Conservation (phyloP, 2,329 filamentous ascomycete genomes). For the Aspergillus pseudotamarii region DNA sequence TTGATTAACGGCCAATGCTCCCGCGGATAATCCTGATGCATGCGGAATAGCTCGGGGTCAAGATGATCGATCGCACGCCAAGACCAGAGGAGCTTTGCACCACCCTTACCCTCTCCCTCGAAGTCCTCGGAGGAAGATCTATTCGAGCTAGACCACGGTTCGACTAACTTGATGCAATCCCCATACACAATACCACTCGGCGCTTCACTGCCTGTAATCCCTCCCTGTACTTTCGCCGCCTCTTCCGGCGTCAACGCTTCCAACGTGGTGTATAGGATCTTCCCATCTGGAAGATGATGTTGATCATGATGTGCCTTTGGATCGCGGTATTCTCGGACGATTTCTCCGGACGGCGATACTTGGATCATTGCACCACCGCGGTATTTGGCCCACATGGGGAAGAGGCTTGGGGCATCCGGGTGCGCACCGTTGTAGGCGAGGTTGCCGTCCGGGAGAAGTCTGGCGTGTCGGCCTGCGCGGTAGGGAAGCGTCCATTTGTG, state of each 20-base stretch:
- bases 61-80: conserved; percentile 50
- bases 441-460: conserved; percentile 49
- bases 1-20: conserved; percentile 52
- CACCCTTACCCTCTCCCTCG: conserved; percentile 13
- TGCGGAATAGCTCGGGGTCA: conserved; percentile 40
- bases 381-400: conserved; percentile 52
- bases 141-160: conserved; percentile 26
- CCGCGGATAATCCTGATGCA: conserved; percentile 38
- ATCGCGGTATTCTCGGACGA: conserved; percentile 46
- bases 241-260: conserved; percentile 43
- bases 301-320: conserved; percentile 51
- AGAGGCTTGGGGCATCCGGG: conserved; percentile 41
- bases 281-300: conserved; percentile 48
- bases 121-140: conserved; percentile 26
- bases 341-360: conserved; percentile 41
- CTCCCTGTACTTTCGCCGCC: conserved; percentile 42
- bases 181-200: conserved; percentile 30
- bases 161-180: conserved; percentile 50
- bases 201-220: conserved; percentile 44
- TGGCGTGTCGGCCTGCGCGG: conserved; percentile 47
- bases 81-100: conserved; percentile 45
- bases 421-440: conserved; percentile 50
- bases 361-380: conserved; percentile 51
- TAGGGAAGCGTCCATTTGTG: conserved; percentile 48
- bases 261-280: conserved; percentile 47